Evolutionary conservation across 768 basidiomycete genomes (phyloP).

Genomic region (Suillus variegatus): DNA sequence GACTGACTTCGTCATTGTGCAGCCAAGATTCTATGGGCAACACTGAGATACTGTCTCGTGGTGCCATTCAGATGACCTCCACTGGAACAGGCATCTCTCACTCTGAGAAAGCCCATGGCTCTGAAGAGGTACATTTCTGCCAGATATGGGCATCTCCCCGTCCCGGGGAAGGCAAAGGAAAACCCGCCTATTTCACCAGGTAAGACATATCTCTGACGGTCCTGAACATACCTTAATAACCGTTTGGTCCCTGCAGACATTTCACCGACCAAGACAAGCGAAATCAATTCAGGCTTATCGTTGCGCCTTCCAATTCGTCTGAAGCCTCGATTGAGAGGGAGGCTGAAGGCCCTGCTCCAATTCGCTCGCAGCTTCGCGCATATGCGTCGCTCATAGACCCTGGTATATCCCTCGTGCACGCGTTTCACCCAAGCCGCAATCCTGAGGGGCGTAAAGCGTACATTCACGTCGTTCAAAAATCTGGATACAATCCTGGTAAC

Average conservation of each 20-base stretch:
- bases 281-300: slow-evolving; percentile 69
- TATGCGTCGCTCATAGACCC: slow-evolving; percentile 75
- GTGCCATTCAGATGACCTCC: slow-evolving; percentile 89
- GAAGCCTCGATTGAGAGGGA: slow-evolving; percentile 67
- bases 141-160: slow-evolving; percentile 71
- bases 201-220: slow-evolving; percentile 18
- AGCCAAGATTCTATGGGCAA: slow-evolving; percentile 94
- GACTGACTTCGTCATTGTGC: not conserved
- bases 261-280: slow-evolving; percentile 83
- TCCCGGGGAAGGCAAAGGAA: slow-evolving; percentile 21
- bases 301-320: slow-evolving; percentile 66
- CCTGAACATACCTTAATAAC: not conserved
- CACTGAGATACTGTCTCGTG: slow-evolving; percentile 83
- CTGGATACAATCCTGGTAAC: slow-evolving; percentile 68
- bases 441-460: slow-evolving; percentile 59
- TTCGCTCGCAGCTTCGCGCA: slow-evolving; percentile 66
- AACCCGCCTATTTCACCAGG: slow-evolving; percentile 86
- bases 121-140: slow-evolving; percentile 54
- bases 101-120: slow-evolving; percentile 61
- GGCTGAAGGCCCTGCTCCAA: slow-evolving; percentile 78
- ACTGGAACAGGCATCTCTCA: slow-evolving; percentile 92
- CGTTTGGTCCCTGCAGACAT: slow-evolving; percentile 40
- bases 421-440: slow-evolving; percentile 40
- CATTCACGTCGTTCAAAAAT: slow-evolving; percentile 83
- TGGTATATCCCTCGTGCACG: slow-evolving; percentile 52